Evolutionary conservation across 306 rosid species (phyloP).

Genomic region (Castanopsis chinensis): DNA sequence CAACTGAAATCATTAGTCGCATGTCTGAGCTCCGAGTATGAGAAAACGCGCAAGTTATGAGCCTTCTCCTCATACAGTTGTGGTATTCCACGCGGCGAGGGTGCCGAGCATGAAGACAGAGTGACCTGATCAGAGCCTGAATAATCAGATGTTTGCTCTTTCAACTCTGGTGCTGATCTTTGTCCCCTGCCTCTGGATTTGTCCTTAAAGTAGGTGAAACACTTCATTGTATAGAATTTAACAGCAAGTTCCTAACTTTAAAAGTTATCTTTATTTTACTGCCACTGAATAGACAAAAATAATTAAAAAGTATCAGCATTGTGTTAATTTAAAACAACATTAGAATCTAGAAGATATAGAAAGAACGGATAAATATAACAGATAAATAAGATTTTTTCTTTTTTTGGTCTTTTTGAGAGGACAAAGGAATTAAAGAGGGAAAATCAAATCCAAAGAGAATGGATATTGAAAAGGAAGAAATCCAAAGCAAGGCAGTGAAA

Average conservation of each 20-base stretch:
- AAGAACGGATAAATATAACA: no score
- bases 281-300: conserved; percentile 13
- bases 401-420: no score
- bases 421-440: background rate
- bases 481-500: background rate
- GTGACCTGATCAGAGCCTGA: conserved; percentile 43
- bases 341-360: no score
- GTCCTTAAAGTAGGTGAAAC: conserved; percentile 60
- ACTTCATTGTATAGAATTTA: conserved; percentile 51
- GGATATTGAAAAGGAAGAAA: background rate
- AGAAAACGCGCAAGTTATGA: conserved; percentile 64
- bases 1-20: conserved; percentile 66
- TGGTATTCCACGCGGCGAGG: conserved; percentile 66
- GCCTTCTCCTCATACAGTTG: conserved; percentile 79
- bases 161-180: conserved; percentile 71
- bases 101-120: conserved; percentile 49
- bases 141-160: conserved; percentile 37
- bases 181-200: conserved; percentile 44
- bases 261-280: conserved; percentile 16
- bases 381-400: no score
- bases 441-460: background rate
- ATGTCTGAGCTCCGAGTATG: conserved; percentile 52
- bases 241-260: background rate
- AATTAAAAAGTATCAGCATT: background rate
- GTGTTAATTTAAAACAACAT: background rate